Percentiles rank a stretch among this genome's conserved stretches.
Conservation (phyloP, 106 monocot species). For the Dendrobium huoshanense region DNA sequence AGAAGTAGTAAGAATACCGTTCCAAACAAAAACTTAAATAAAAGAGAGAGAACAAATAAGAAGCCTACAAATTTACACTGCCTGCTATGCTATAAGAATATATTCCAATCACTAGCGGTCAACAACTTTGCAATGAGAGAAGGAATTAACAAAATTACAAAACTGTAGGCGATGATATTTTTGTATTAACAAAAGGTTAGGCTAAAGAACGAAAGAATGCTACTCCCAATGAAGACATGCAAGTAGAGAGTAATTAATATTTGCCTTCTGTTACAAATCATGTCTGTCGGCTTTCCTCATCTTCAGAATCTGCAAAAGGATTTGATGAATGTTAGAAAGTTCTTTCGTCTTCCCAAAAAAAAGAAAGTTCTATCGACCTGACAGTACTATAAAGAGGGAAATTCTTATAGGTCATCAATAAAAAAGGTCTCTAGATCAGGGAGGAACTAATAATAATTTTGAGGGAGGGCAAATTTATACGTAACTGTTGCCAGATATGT, state of each 20-base stretch:
- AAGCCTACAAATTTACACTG: no score
- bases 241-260: neutral
- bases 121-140: no score
- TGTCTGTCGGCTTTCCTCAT: neutral
- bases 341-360: neutral
- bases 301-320: neutral
- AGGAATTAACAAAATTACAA: neutral
- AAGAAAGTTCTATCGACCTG: neutral
- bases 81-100: no score
- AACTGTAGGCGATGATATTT: neutral
- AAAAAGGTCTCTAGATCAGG: no score
- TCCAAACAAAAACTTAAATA: no score
- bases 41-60: no score
- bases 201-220: neutral
- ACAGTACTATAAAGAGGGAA: neutral
- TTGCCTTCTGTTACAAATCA: neutral
- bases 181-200: neutral
- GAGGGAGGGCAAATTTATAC: no score
- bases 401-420: no score
- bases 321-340: neutral
- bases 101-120: no score
- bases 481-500: no score
- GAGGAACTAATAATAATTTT: no score
- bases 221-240: neutral
- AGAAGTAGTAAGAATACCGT: no score